phyloP scores from a whole-genome alignment of 2,329 filamentous ascomycete species.

The Aspergillus melleus region DNA sequence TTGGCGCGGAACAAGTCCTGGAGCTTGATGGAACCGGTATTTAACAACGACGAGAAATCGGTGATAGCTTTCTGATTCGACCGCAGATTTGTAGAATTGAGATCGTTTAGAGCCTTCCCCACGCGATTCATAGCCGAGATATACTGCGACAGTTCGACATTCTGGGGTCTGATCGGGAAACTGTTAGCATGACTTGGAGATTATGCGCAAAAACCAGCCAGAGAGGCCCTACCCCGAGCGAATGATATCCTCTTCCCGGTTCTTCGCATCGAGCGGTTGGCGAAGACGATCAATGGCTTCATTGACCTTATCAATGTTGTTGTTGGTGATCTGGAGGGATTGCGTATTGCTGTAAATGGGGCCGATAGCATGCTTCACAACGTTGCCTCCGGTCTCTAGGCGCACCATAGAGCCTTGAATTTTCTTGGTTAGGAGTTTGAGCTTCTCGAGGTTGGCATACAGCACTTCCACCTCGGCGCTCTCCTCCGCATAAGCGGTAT shows the following conservation, averaged over 20 bases:
- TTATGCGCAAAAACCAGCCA: neutral
- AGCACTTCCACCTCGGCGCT: conserved; percentile 68
- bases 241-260: conserved; percentile 88
- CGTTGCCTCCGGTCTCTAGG: conserved; percentile 84
- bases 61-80: conserved; percentile 87
- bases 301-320: conserved; percentile 84
- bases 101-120: conserved; percentile 77
- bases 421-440: conserved; percentile 89
- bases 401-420: conserved; percentile 84
- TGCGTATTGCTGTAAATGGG: conserved; percentile 92
- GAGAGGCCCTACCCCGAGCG: conserved; percentile 62
- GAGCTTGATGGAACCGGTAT: conserved; percentile 76
- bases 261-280: conserved; percentile 89
- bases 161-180: conserved; percentile 61
- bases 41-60: conserved; percentile 75
- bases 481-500: conserved; percentile 63
- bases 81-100: conserved; percentile 85
- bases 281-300: conserved; percentile 84
- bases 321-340: conserved; percentile 80
- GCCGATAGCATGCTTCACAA: conserved; percentile 86
- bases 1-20: conserved; percentile 81
- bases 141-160: conserved; percentile 79
- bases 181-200: neutral
- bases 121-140: conserved; percentile 86
- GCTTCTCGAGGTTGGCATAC: conserved; percentile 79